These are phyloP conservation scores for Echinochloa phyllopogon DNA, from an alignment of 176 grass and related monocot genomes.

Conservation along the genomic window DNA sequence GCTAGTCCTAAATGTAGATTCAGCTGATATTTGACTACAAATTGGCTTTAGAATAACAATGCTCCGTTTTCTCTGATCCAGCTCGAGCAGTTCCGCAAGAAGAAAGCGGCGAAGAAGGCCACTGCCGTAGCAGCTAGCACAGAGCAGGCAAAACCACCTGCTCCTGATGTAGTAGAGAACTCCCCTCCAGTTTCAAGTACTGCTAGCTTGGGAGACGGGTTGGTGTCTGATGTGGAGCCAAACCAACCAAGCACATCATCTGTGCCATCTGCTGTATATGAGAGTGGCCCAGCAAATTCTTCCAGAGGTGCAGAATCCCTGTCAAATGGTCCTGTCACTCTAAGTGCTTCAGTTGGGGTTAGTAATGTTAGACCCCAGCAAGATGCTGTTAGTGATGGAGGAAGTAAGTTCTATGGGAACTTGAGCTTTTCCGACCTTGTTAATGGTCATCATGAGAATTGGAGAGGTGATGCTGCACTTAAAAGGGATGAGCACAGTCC, in stretches of 20 bases:
- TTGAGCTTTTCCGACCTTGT: conserved; percentile 62
- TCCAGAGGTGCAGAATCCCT: conserved; percentile 27
- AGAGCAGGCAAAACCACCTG: conserved; percentile 40
- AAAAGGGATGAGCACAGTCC: conserved; percentile 38
- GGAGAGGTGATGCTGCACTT: conserved; percentile 48
- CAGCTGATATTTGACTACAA: not conserved
- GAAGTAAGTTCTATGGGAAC: conserved; percentile 55
- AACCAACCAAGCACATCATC: conserved; percentile 35
- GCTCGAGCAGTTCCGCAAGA: conserved; percentile 97
- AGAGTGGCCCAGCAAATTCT: conserved; percentile 46
- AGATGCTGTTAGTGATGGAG: conserved; percentile 47
- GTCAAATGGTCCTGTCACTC: conserved; percentile 39
- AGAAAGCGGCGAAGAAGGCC: conserved; percentile 69
- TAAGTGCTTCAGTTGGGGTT: conserved; percentile 33
- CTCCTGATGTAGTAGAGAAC: conserved; percentile 48
- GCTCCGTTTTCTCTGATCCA: conserved; percentile 57
- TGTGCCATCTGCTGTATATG: conserved; percentile 14
- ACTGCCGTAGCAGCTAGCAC: conserved; percentile 31
- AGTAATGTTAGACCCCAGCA: conserved; percentile 34
- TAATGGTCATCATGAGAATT: conserved; percentile 89
- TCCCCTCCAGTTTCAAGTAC: conserved; percentile 40
- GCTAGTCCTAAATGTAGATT: not conserved
- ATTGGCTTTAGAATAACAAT: conserved; percentile 26
- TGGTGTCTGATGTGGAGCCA: conserved; percentile 42
- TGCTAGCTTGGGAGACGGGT: conserved; percentile 31